phyloP scores from a whole-genome alignment of 306 rosid genomes.

The Fagus sylvatica region DNA sequence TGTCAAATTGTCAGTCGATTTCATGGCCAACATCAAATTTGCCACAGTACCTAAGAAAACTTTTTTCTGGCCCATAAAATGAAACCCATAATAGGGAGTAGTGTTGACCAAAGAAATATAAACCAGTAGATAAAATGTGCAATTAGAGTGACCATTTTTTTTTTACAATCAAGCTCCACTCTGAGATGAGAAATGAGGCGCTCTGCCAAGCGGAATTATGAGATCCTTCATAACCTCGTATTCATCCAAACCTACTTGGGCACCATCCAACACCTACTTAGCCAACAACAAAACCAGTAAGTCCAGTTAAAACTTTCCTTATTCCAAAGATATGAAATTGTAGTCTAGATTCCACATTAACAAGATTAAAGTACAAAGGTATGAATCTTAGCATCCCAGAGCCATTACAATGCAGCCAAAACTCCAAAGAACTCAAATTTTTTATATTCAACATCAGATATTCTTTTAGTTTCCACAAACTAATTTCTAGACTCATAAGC shows the following conservation, averaged over 20 bases:
- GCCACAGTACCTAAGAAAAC: not conserved
- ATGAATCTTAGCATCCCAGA: not conserved
- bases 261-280: constrained; percentile 71
- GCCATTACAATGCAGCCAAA: not conserved
- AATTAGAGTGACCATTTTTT: not conserved
- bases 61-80: not conserved
- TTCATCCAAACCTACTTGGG: constrained; percentile 61
- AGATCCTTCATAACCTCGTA: constrained; percentile 76
- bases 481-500: not conserved
- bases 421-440: not conserved
- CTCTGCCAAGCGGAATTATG: constrained; percentile 78
- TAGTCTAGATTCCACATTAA: not conserved
- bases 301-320: constrained; percentile 9
- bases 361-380: not conserved
- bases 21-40: not conserved
- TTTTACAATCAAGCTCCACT: constrained; percentile 60
- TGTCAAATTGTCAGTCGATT: not conserved
- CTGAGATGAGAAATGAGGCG: constrained; percentile 69
- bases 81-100: not conserved
- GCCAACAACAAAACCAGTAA: constrained; percentile 30
- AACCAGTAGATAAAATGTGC: not conserved
- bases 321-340: not conserved
- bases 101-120: not conserved
- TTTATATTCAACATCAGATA: not conserved
- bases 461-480: not conserved